Evolutionary conservation across 2,329 filamentous ascomycete species (phyloP).

Genomic region (Monilinia vaccinii-corymbosi): DNA sequence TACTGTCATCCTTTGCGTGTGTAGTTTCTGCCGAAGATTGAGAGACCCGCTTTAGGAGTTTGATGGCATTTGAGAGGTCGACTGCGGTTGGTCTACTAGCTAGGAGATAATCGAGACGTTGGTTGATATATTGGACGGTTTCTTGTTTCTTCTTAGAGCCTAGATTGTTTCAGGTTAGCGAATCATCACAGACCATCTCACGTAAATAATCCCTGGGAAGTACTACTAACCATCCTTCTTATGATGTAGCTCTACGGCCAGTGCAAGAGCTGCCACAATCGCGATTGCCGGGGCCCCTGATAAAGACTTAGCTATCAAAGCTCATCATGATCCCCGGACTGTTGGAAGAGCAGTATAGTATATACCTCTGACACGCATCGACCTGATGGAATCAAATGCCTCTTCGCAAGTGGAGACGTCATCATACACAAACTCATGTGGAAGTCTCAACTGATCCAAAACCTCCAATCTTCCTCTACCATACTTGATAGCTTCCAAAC

Average conservation of each 20-base stretch:
- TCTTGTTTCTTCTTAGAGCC: slow-evolving; percentile 34
- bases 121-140: slow-evolving; percentile 61
- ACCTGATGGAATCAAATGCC: slow-evolving; percentile 73
- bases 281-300: slow-evolving; percentile 85
- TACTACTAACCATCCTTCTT: slow-evolving; percentile 36
- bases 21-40: slow-evolving; percentile 36
- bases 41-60: slow-evolving; percentile 62
- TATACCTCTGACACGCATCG: slow-evolving; percentile 63
- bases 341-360: neutral
- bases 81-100: slow-evolving; percentile 89
- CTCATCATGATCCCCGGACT: neutral
- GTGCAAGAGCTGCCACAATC: slow-evolving; percentile 85
- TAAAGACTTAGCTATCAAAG: slow-evolving; percentile 7
- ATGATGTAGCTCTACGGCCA: slow-evolving; percentile 73
- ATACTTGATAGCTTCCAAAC: slow-evolving; percentile 72
- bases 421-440: slow-evolving; percentile 73
- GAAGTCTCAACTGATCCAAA: slow-evolving; percentile 74
- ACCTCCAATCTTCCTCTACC: slow-evolving; percentile 62
- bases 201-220: neutral
- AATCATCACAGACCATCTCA: neutral
- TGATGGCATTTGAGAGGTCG: slow-evolving; percentile 83
- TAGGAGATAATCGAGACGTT: slow-evolving; percentile 77
- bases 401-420: slow-evolving; percentile 59
- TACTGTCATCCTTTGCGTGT: slow-evolving; percentile 15
- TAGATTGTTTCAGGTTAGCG: neutral